phyloP scores from a whole-genome alignment of 75 land plant genomes.

The Sequoia sempervirens region DNA sequence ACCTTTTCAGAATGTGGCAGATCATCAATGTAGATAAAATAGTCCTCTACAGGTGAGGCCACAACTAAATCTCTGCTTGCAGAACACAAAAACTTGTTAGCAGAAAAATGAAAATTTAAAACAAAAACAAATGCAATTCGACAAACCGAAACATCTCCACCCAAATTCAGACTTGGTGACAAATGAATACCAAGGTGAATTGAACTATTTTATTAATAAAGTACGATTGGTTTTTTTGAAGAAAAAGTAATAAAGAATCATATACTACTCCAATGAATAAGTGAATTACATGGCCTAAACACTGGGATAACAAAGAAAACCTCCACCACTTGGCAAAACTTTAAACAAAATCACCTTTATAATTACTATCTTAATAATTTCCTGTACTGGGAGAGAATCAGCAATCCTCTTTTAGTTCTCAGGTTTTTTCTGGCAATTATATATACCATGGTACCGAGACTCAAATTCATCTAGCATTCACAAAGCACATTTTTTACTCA shows the following conservation, averaged over 20 bases:
- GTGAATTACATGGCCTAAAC: background rate
- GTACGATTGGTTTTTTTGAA: background rate
- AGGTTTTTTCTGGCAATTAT: background rate
- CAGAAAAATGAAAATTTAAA: background rate
- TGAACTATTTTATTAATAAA: background rate
- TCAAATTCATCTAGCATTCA: no score
- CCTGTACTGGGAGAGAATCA: background rate
- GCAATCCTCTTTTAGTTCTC: background rate
- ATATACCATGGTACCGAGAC: no score
- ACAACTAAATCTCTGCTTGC: slow-evolving; percentile 83
- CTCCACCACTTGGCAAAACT: background rate
- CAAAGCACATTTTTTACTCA: no score
- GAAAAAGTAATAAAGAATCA: background rate
- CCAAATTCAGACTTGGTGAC: background rate
- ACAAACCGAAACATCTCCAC: background rate
- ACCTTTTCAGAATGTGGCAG: slow-evolving; percentile 76
- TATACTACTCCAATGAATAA: background rate
- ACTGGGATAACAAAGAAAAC: background rate
- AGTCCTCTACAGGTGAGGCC: slow-evolving; percentile 96
- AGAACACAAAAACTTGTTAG: background rate
- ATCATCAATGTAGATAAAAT: slow-evolving; percentile 81
- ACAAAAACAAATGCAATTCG: background rate
- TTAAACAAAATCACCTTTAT: background rate
- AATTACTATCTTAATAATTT: background rate
- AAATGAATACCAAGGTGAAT: background rate